A percentile compares a stretch with the other conserved stretches of the same genome.
Conservation (phyloP, 257 asterid genomes). For the Linaria vulgaris region DNA sequence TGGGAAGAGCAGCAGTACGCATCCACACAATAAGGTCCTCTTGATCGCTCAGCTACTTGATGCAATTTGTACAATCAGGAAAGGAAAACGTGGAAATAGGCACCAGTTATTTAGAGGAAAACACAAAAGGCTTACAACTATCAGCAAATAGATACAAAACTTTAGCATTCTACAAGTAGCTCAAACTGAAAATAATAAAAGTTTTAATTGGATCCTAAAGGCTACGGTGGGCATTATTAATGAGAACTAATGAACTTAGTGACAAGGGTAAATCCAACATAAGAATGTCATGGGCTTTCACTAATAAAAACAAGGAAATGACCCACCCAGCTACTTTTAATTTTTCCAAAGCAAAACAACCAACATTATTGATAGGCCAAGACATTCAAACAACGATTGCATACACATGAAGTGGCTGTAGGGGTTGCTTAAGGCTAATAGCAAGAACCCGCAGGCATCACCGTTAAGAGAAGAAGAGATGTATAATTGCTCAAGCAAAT, state of each 20-base stretch:
- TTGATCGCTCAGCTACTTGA: slow-evolving; percentile 62
- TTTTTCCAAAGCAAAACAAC: not conserved
- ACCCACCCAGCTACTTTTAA: not conserved
- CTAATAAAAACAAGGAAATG: too few relatives aligned
- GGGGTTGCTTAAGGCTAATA: too few relatives aligned
- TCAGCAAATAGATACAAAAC: not conserved
- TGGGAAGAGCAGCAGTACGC: slow-evolving; percentile 77
- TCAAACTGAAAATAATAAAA: not conserved
- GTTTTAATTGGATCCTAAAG: too few relatives aligned
- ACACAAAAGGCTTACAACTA: slow-evolving; percentile 7
- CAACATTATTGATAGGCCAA: not conserved
- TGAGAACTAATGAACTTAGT: too few relatives aligned
- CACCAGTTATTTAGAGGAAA: slow-evolving; percentile 9
- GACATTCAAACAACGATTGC: not conserved
- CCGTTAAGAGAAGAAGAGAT: too few relatives aligned
- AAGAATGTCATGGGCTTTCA: too few relatives aligned
- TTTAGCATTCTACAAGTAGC: not conserved
- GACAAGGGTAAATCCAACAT: too few relatives aligned
- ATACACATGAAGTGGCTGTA: too few relatives aligned
- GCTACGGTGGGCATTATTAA: too few relatives aligned
- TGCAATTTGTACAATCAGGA: slow-evolving; percentile 31
- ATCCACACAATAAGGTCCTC: slow-evolving; percentile 84
- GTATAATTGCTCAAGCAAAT: not conserved
- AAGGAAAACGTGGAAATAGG: slow-evolving; percentile 2
- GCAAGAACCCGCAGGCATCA: too few relatives aligned